These are phyloP conservation scores for Crassisporium funariophilum DNA, from an alignment of 768 basidiomycete genomes.

Conservation along the genomic window DNA sequence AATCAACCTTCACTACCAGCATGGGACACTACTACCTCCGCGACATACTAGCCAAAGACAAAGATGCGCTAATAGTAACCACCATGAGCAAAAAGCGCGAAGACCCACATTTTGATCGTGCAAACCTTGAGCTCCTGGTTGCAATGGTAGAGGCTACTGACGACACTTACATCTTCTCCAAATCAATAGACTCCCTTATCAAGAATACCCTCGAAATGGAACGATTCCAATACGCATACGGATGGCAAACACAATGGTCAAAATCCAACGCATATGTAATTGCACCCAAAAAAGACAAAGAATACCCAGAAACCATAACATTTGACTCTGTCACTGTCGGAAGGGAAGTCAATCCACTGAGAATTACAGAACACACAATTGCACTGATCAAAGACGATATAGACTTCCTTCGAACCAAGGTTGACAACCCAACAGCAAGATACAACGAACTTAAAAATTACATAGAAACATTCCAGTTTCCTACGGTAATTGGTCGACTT, in stretches of 20 bases:
- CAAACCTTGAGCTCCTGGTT: constrained; percentile 6
- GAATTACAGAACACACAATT: background rate
- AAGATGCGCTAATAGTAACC: constrained; percentile 7
- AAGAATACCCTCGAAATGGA: constrained; percentile 15
- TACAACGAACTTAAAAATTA: constrained; percentile 6
- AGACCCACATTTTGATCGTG: constrained; percentile 17
- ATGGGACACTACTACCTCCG: constrained; percentile 16
- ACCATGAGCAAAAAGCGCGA: background rate
- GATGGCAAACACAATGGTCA: constrained; percentile 19
- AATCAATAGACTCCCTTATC: background rate
- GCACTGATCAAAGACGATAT: constrained; percentile 19
- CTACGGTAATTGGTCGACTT: constrained; percentile 6
- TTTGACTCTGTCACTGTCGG: constrained; percentile 12
- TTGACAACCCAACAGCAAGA: constrained; percentile 21
- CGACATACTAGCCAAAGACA: constrained; percentile 7
- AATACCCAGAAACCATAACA: background rate
- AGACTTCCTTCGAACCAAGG: constrained; percentile 24
- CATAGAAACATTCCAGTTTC: constrained; percentile 19
- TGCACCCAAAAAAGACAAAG: background rate
- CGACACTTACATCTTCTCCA: constrained; percentile 19
- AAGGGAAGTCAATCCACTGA: constrained; percentile 28
- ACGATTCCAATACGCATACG: constrained; percentile 16
- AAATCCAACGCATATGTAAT: constrained; percentile 17
- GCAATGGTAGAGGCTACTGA: constrained; percentile 28
- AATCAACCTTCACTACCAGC: constrained; percentile 21